Evolutionary conservation across 106 monocot species (phyloP), one percentile per base, ranked within the genome.

Genomic region (Dendrobium officinale): DNA sequence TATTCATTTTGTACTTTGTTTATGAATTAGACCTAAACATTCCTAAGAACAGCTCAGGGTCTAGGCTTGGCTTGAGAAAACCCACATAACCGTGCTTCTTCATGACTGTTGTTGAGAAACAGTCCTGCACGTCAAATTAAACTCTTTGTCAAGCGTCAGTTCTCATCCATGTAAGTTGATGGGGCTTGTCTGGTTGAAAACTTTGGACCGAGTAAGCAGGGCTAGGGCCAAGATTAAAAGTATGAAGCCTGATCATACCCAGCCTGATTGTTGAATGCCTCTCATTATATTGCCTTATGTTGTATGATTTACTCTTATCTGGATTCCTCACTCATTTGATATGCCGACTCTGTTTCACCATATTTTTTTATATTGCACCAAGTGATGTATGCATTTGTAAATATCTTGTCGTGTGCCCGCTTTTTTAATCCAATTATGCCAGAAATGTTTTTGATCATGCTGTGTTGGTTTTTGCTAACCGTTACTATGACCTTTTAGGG

Each of bases 401-500:
- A 66, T 24, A 66, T 24, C 64, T 27, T 70, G 31, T 37, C 70
- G 3, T 37, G 33, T 37, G 29, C 15, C 37, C 15, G 2, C 37
- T 70, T 66, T 66, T 61, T 6, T 70, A 37, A 70, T 70, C 13
- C 31, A 70, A 37, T 33, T 70, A 24, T 33, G 37, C 15, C 20
- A 49, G 22, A 11, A 76, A 48, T 76, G 9, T 76, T 49, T 76
- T 6, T 4, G 9, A 0, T 42, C 40, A 67, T 40, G 41, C 9
- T 18, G 4, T 40, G 73, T 37, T 17, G 15, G 45, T 45, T 75
- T 75, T 22, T 76, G 13, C 76, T 76, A 49, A 76, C 26, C 20
- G 15, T 27, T 49, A 49, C 3, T 51, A 20, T 51, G 26, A 76
- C 8, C 19, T 76, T 42, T 31, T 79, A 97, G 97, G 85, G 90